phyloP scores from a whole-genome alignment of 345 rosid species.

The Nasturtium officinale region DNA sequence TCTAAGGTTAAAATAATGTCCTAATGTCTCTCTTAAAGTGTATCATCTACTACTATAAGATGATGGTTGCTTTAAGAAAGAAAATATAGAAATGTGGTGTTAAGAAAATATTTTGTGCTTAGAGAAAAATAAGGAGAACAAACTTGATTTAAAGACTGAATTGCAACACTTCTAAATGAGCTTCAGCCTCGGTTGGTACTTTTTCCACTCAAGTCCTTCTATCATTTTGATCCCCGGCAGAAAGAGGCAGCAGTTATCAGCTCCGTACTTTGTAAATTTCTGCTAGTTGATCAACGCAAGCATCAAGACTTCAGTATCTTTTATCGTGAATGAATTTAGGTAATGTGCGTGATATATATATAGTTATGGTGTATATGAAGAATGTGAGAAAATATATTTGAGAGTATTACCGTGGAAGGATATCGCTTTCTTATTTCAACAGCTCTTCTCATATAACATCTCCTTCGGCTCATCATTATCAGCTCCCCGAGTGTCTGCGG shows the following conservation, averaged over 20 bases:
- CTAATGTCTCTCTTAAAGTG: too few species aligned
- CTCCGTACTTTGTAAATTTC: slow-evolving; percentile 53
- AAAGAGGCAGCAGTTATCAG: slow-evolving; percentile 58
- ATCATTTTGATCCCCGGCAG: slow-evolving; percentile 56
- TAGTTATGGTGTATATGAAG: neutral
- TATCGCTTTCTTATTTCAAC: slow-evolving; percentile 55
- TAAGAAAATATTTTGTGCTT: too few species aligned
- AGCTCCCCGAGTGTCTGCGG: slow-evolving; percentile 78
- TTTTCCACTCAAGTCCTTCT: slow-evolving; percentile 59
- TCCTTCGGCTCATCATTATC: slow-evolving; percentile 80
- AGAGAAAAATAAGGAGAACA: too few species aligned
- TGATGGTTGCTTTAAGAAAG: too few species aligned
- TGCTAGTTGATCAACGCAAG: slow-evolving; percentile 55
- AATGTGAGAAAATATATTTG: slow-evolving; percentile 16
- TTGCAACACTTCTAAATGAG: slow-evolving; percentile 46
- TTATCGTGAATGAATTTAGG: neutral
- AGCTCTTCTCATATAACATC: slow-evolving; percentile 70
- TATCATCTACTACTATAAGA: too few species aligned
- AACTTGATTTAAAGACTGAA: too few species aligned
- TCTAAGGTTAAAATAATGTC: too few species aligned
- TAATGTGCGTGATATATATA: neutral
- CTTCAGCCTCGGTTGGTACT: slow-evolving; percentile 54
- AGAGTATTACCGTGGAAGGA: slow-evolving; percentile 58
- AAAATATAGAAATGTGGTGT: too few species aligned
- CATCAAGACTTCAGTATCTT: slow-evolving; percentile 18